These are phyloP conservation scores for Misopates orontium DNA, from an alignment of 257 asterid species.

Conservation along the genomic window DNA sequence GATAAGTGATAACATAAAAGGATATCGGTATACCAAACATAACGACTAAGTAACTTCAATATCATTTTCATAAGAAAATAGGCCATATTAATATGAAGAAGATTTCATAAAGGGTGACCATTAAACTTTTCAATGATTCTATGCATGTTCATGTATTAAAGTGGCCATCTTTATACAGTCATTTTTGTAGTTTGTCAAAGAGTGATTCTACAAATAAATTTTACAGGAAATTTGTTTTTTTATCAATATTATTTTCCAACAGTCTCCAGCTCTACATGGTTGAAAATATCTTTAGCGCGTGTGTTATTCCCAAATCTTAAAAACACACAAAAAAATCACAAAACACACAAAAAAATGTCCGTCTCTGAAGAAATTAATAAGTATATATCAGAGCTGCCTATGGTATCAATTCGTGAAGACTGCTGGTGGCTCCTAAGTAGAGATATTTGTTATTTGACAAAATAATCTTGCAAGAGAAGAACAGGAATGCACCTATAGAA, in stretches of 20 bases:
- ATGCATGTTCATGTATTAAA: neutral
- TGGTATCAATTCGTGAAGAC: too few relatives aligned
- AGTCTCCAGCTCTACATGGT: neutral
- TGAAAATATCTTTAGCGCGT: neutral
- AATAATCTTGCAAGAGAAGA: neutral
- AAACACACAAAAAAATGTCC: too few relatives aligned
- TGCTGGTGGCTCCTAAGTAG: too few relatives aligned
- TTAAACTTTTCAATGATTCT: neutral
- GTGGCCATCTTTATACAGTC: too few relatives aligned
- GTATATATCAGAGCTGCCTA: too few relatives aligned
- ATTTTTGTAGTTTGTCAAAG: too few relatives aligned
- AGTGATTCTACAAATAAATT: neutral
- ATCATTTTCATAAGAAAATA: too few relatives aligned
- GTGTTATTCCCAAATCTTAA: neutral
- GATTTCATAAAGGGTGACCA: neutral
- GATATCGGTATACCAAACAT: neutral
- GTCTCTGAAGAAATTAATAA: too few relatives aligned
- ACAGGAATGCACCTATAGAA: neutral
- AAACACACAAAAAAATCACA: neutral
- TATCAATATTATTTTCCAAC: neutral
- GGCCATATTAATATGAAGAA: neutral
- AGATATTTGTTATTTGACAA: too few relatives aligned
- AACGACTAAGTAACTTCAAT: neutral
- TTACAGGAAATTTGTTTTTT: neutral
- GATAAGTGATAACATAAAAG: neutral